These are phyloP conservation scores for Cercospora janseana DNA, from an alignment of 2,329 filamentous ascomycete species.

Conservation along the genomic window DNA sequence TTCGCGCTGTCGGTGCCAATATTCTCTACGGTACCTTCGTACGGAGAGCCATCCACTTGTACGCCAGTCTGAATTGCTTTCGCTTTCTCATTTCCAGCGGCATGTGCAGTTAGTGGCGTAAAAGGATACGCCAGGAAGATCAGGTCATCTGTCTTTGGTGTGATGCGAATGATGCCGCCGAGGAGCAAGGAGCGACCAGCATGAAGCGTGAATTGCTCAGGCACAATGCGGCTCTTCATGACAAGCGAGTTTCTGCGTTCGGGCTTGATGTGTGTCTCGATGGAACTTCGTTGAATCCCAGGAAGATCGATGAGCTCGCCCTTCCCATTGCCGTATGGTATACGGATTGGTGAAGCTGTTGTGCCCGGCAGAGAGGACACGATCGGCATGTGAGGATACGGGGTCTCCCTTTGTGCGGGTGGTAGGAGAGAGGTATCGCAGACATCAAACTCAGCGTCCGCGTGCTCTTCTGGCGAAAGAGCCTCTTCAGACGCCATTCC, in stretches of 20 bases:
- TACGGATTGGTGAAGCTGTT: constrained; percentile 88
- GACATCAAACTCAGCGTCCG: constrained; percentile 30
- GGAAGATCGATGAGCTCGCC: constrained; percentile 94
- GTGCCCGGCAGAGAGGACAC: constrained; percentile 87
- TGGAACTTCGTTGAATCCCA: constrained; percentile 70
- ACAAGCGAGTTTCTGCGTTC: constrained; percentile 66
- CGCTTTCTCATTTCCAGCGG: constrained; percentile 79
- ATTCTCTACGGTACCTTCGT: constrained; percentile 57
- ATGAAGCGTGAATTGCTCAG: constrained; percentile 70
- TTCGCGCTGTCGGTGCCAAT: constrained; percentile 52
- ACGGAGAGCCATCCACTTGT: constrained; percentile 51
- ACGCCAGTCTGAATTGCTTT: constrained; percentile 62
- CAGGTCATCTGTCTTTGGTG: constrained; percentile 63
- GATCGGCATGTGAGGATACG: constrained; percentile 80
- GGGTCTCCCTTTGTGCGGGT: constrained; percentile 67
- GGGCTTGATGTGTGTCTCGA: constrained; percentile 69
- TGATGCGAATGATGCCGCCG: constrained; percentile 79
- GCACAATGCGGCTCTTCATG: constrained; percentile 73
- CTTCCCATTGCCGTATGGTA: constrained; percentile 80
- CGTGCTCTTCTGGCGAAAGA: constrained; percentile 6
- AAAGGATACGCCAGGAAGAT: constrained; percentile 83
- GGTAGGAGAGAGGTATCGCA: constrained; percentile 60
- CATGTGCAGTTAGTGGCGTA: constrained; percentile 70
- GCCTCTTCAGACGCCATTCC: neutral
- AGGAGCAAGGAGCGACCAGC: constrained; percentile 77